Conservation (phyloP, 1,139 yeast genomes). For the Schwanniomyces etchellsii region DNA sequence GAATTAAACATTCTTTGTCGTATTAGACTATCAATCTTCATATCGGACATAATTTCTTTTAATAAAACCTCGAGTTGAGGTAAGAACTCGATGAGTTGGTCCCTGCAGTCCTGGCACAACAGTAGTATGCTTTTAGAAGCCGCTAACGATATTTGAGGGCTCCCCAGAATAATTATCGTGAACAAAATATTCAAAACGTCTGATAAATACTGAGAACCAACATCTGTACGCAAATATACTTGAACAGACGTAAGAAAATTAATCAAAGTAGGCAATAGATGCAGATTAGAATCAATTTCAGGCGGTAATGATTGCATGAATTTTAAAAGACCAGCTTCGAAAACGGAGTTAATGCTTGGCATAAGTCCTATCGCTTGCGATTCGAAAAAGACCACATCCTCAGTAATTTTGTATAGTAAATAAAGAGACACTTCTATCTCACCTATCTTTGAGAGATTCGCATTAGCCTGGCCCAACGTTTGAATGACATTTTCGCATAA, state of each 20-base stretch:
- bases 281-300: conserved; percentile 6
- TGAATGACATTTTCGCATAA: conserved; percentile 39
- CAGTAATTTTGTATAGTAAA: conserved; percentile 50
- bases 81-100: conserved; percentile 38
- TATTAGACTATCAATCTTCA: conserved; percentile 42
- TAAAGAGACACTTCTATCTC: conserved; percentile 69
- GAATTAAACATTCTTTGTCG: conserved; percentile 59
- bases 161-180: conserved; percentile 20
- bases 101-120: conserved; percentile 58
- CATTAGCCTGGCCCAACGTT: conserved; percentile 9
- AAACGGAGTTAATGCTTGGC: conserved; percentile 21
- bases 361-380: conserved; percentile 22
- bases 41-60: conserved; percentile 45
- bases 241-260: conserved; percentile 49
- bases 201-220: conserved; percentile 36
- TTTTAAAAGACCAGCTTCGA: conserved; percentile 20
- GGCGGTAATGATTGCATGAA: conserved; percentile 9
- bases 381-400: conserved; percentile 44
- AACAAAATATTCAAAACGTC: conserved; percentile 46
- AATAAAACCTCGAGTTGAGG: conserved; percentile 50
- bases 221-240: conserved; percentile 42
- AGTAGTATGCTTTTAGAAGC: conserved; percentile 57
- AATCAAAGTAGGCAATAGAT: conserved; percentile 36
- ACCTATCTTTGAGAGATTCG: conserved; percentile 3
- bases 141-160: conserved; percentile 21